phyloP scores from a whole-genome alignment of 345 rosid species.

The Euphorbia peplus region DNA sequence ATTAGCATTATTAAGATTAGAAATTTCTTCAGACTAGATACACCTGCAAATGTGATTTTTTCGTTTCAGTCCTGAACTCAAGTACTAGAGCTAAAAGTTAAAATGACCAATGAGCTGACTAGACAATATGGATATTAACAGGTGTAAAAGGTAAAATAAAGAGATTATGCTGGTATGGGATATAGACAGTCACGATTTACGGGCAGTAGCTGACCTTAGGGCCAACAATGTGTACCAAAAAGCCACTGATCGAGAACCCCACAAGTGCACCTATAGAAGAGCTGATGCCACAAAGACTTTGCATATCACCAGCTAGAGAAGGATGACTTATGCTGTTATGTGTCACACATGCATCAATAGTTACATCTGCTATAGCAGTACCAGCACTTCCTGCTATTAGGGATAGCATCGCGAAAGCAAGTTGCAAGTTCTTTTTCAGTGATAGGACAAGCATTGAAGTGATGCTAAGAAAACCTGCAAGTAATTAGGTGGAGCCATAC shows the following conservation, averaged over 20 bases:
- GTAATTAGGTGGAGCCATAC: neutral
- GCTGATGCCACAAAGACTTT: conserved; percentile 67
- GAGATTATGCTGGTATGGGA: neutral
- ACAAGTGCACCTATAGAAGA: conserved; percentile 60
- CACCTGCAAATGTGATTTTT: conserved; percentile 1
- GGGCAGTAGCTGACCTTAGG: conserved; percentile 41
- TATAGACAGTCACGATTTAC: neutral
- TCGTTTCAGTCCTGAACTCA: neutral
- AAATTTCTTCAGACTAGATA: neutral
- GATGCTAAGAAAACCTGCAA: conserved; percentile 48
- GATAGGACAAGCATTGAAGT: conserved; percentile 55
- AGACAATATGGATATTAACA: conserved; percentile 1
- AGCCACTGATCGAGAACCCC: conserved; percentile 64
- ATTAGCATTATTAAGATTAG: neutral
- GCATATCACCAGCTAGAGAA: conserved; percentile 70
- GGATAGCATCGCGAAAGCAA: conserved; percentile 46
- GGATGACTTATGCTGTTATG: conserved; percentile 59
- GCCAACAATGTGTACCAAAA: conserved; percentile 55
- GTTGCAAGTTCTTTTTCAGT: conserved; percentile 42
- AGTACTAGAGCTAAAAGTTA: neutral
- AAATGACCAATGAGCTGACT: neutral
- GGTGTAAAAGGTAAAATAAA: neutral
- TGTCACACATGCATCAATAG: conserved; percentile 72
- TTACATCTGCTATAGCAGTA: conserved; percentile 65
- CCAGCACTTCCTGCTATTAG: conserved; percentile 57